Base-by-base conservation (phyloP, 305 asterid genomes). In the Solanum hybrid region DNA sequence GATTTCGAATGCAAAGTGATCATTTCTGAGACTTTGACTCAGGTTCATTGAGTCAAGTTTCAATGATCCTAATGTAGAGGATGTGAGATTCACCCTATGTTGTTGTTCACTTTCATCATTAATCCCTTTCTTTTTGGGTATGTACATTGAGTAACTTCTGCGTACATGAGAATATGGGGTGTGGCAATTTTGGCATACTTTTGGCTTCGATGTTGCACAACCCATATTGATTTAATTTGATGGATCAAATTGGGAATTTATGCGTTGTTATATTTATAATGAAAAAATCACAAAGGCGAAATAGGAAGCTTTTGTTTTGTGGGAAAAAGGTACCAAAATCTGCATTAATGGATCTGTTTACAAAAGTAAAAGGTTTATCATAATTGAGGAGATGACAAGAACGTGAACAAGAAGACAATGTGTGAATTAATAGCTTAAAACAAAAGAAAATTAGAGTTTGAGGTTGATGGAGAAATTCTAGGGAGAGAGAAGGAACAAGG, bases 11-110 rank as follows among this genome's bases (percentile, higher is more conserved):
- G 86, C 86, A 73, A 89, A 90, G 2, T 78, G 86, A 81, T 89
- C 88, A 60, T 86, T 90, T 24, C 46, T 85, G 72, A 36, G 17
- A 14, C n/a, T 31, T 16, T 77, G 87, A 37, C 38, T 90, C 11
- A 84, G 90, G 84, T 90, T 92, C 85, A 77, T 26, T 1, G 95
- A 91, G 89, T 96, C 98, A 64, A 95, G 97, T 91, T 88, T 93
- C 24, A 96, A 38, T 56, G 97, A 93, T 8, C 98, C 98, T 92
- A 95, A 90, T 66, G 98, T 96, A 90, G 97, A 93, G 10, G 98
- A 95, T 64, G 96, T 96, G 9, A 96, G 97, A 31, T 96, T 94
- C 66, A 96, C 98, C 89, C 89, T 24, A 80, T 96, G 98, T 79
- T 31, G 86, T 79, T 31, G 86, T 40, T 92, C 95, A 87, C 90